Conservation (phyloP, 2,329 filamentous ascomycete genomes). For the Passalora sequoiae region DNA sequence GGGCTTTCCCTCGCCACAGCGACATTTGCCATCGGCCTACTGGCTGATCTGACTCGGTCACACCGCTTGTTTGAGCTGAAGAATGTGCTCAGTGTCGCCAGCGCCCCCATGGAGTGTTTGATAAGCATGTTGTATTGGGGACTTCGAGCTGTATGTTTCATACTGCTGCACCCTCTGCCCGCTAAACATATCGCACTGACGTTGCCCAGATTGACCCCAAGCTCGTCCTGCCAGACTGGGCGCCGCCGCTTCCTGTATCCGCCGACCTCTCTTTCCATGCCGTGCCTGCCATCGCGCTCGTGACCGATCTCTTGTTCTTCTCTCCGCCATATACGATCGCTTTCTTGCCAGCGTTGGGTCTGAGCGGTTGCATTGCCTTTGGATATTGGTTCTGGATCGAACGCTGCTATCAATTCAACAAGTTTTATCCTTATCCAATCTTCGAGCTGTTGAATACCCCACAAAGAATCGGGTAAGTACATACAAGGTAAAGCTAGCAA, state of each 20-base stretch:
- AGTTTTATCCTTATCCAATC: conserved; percentile 79
- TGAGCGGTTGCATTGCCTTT: conserved; percentile 58
- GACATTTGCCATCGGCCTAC: conserved; percentile 57
- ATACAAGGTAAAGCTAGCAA: background rate
- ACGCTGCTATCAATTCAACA: conserved; percentile 62
- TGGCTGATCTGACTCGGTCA: conserved; percentile 60
- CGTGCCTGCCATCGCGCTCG: conserved; percentile 60
- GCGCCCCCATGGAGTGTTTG: conserved; percentile 64
- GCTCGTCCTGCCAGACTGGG: conserved; percentile 48
- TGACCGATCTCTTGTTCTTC: conserved; percentile 61
- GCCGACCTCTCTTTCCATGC: conserved; percentile 63
- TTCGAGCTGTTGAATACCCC: conserved; percentile 63
- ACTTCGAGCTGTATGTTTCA: conserved; percentile 48
- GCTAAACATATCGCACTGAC: conserved; percentile 19
- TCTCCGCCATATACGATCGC: conserved; percentile 68
- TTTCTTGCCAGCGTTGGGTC: conserved; percentile 52
- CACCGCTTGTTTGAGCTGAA: conserved; percentile 59
- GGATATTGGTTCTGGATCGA: conserved; percentile 75
- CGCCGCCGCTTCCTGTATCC: conserved; percentile 39
- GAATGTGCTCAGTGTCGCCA: conserved; percentile 61
- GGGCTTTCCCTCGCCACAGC: conserved; percentile 57
- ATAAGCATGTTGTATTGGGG: conserved; percentile 71
- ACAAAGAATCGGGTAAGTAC: conserved; percentile 53
- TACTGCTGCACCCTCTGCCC: too few species aligned
- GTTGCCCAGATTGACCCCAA: conserved; percentile 41